Percentiles rank a stretch among this genome's conserved stretches.
These are phyloP conservation scores for Thielaviopsis musarum DNA, from an alignment of 2,329 filamentous ascomycete species.

Conservation along the genomic window DNA sequence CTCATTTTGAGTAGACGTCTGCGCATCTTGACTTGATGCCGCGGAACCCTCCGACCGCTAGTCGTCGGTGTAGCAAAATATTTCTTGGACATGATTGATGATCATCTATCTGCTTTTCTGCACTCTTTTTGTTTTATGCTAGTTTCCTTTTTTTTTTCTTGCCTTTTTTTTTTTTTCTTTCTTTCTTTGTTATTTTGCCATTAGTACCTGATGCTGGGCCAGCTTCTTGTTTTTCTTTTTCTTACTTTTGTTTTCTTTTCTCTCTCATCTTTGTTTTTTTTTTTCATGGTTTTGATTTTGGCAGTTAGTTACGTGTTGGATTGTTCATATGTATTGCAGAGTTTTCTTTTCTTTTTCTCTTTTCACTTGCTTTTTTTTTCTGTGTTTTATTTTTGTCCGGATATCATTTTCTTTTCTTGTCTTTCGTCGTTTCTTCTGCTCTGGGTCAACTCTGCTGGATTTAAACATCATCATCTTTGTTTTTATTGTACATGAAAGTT, in stretches of 20 bases:
- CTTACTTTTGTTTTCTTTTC: background rate
- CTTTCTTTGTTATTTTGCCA: background rate
- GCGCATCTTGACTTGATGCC: background rate
- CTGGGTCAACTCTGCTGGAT: background rate
- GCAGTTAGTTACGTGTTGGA: constrained; percentile 1
- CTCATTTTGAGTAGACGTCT: background rate
- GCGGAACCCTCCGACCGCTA: background rate
- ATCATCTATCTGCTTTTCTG: background rate
- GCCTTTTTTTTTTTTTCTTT: background rate
- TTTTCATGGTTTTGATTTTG: background rate
- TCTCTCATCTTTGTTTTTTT: constrained; percentile 2
- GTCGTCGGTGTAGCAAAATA: background rate
- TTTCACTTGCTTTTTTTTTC: background rate
- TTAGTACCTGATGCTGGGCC: background rate
- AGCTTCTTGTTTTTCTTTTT: background rate
- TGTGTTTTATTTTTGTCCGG: background rate
- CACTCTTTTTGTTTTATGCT: constrained; percentile 1
- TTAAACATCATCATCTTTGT: background rate
- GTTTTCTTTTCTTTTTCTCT: background rate
- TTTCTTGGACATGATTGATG: constrained; percentile 2
- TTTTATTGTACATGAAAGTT: background rate
- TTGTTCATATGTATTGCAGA: background rate
- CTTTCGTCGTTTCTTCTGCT: background rate
- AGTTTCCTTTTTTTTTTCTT: background rate
- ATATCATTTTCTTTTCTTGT: background rate